A percentile compares a stretch with the other conserved stretches of the same genome.
These are phyloP conservation scores for Cladosporium sp. DNA, from an alignment of 2,329 filamentous ascomycete species.

Conservation along the genomic window DNA sequence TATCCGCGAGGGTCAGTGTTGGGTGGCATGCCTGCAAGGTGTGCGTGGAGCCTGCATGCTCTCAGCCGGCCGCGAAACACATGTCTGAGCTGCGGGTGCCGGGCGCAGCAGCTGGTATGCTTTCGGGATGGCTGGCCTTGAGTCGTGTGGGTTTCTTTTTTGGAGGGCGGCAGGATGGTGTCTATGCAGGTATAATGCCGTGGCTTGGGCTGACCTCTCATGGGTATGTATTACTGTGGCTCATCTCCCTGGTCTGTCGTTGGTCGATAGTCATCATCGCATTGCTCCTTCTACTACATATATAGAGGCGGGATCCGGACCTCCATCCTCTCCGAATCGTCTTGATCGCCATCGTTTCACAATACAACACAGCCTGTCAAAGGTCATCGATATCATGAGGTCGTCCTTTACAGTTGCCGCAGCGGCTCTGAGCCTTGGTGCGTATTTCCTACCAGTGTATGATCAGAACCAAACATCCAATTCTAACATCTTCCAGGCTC, in stretches of 20 bases:
- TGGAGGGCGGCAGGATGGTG: background rate
- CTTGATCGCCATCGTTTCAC: background rate
- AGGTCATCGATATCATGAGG: constrained; percentile 17
- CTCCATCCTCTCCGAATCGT: background rate
- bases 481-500: constrained; percentile 21
- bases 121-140: constrained; percentile 17
- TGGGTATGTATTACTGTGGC: constrained; percentile 14
- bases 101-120: constrained; percentile 17
- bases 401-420: constrained; percentile 7
- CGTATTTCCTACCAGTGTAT: background rate
- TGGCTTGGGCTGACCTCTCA: constrained; percentile 15
- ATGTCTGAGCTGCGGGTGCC: constrained; percentile 12
- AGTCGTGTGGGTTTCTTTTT: constrained; percentile 6
- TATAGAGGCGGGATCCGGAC: background rate
- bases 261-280: background rate
- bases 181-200: constrained; percentile 2
- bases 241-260: background rate
- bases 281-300: background rate
- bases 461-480: background rate
- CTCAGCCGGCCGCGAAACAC: constrained; percentile 11
- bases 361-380: background rate
- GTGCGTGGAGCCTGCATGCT: background rate
- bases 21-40: background rate
- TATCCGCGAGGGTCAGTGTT: background rate
- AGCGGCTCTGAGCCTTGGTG: constrained; percentile 21